Evolutionary conservation across 495 filamentous ascomycete species (phyloP).

Genomic region (Letharia columbiana): DNA sequence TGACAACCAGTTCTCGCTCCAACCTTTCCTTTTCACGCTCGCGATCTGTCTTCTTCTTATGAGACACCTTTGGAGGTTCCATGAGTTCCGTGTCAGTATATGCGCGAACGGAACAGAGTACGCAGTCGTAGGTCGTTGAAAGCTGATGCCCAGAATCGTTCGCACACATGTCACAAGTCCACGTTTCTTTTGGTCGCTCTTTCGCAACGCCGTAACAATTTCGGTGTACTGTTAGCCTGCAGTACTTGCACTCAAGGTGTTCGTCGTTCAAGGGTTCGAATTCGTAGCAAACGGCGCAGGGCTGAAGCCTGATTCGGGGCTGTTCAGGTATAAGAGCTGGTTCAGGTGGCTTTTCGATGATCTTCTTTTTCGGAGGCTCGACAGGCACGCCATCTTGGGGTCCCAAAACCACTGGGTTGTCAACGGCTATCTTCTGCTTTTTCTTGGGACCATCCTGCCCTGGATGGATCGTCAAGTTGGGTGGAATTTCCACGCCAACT

Average conservation of each 20-base stretch:
- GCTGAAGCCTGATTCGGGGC: conserved; percentile 64
- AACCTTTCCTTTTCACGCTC: conserved; percentile 80
- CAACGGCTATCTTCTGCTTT: conserved; percentile 40
- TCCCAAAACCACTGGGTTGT: conserved; percentile 42
- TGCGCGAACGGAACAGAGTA: conserved; percentile 66
- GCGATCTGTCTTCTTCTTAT: conserved; percentile 90
- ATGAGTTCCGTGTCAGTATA: conserved; percentile 72
- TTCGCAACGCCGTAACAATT: conserved; percentile 82
- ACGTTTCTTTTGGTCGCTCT: conserved; percentile 63
- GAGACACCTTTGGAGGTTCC: conserved; percentile 70
- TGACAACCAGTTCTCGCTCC: conserved; percentile 69
- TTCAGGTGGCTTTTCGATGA: conserved; percentile 47
- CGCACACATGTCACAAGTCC: conserved; percentile 90
- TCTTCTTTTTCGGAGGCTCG: conserved; percentile 55
- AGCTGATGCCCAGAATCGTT: conserved; percentile 85
- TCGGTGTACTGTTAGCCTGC: conserved; percentile 85
- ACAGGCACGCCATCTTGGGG: conserved; percentile 40
- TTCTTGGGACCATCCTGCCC: conserved; percentile 51
- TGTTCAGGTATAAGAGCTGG: conserved; percentile 58
- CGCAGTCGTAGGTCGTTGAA: conserved; percentile 85
- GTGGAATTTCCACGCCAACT: conserved; percentile 37
- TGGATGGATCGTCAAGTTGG: conserved; percentile 34
- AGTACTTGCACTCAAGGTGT: conserved; percentile 70
- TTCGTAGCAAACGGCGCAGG: conserved; percentile 76
- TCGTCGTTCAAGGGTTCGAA: conserved; percentile 64